phyloP scores from a whole-genome alignment of 306 rosid species.

The Corylus avellana region DNA sequence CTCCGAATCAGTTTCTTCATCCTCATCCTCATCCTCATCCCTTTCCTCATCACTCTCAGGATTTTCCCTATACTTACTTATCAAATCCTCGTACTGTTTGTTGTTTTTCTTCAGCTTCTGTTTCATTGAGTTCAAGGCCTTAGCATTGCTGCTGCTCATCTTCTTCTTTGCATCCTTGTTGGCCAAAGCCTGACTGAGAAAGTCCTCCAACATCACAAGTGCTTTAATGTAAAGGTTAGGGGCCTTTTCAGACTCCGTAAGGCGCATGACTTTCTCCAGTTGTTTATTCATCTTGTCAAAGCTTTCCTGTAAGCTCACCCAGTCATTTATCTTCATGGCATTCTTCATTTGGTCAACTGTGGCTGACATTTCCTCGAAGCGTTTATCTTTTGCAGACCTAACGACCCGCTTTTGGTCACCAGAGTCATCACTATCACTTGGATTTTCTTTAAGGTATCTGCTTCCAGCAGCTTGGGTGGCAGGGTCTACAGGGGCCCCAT shows the following conservation, averaged over 20 bases:
- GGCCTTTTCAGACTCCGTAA: slow-evolving; percentile 75
- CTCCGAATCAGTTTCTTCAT: slow-evolving; percentile 53
- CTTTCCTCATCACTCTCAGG: slow-evolving; percentile 85
- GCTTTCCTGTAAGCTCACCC: slow-evolving; percentile 96
- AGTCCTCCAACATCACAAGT: slow-evolving; percentile 91
- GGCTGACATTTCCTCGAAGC: slow-evolving; percentile 83
- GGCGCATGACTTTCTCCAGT: slow-evolving; percentile 95
- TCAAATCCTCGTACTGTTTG: slow-evolving; percentile 79
- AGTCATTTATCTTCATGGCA: slow-evolving; percentile 94
- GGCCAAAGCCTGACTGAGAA: slow-evolving; percentile 76
- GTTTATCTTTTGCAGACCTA: slow-evolving; percentile 86
- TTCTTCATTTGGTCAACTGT: slow-evolving; percentile 94
- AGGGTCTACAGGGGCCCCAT: slow-evolving; percentile 39
- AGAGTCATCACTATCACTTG: slow-evolving; percentile 70
- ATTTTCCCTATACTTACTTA: slow-evolving; percentile 71
- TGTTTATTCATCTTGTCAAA: slow-evolving; percentile 92
- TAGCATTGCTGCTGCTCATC: slow-evolving; percentile 98
- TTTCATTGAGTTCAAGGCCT: slow-evolving; percentile 96
- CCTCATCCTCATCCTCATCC: slow-evolving; percentile 62
- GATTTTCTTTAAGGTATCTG: slow-evolving; percentile 44
- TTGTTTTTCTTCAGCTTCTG: slow-evolving; percentile 96
- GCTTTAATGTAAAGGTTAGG: slow-evolving; percentile 84
- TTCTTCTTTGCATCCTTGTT: slow-evolving; percentile 96
- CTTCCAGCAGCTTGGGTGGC: slow-evolving; percentile 24
- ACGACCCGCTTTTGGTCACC: slow-evolving; percentile 71